These are phyloP conservation scores for Podospora fimiseda DNA, from an alignment of 495 filamentous ascomycete genomes.

Conservation along the genomic window DNA sequence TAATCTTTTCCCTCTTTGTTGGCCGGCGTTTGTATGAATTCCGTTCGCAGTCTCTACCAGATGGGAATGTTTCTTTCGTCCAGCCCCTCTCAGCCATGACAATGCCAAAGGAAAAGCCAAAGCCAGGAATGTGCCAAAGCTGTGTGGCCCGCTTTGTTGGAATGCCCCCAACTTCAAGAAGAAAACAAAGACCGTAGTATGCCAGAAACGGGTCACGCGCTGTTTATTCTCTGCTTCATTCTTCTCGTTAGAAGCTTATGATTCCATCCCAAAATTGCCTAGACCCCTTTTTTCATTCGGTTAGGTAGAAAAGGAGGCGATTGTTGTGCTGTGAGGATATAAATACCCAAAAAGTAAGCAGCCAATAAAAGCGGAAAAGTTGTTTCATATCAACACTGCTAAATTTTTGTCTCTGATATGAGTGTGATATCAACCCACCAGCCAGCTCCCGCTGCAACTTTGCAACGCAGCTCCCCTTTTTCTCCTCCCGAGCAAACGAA, in stretches of 20 bases:
- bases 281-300: no score
- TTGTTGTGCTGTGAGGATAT: no score
- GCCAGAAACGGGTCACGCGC: conserved; percentile 28
- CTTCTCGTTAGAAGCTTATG: conserved; percentile 7
- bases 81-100: conserved; percentile 18
- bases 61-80: background rate
- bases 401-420: no score
- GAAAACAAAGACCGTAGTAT: conserved; percentile 38
- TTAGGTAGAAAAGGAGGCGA: no score
- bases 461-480: background rate
- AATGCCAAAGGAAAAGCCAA: conserved; percentile 25
- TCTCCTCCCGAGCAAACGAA: conserved; percentile 6
- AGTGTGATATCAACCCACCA: conserved; percentile 2
- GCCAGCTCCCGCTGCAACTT: conserved; percentile 9
- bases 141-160: background rate
- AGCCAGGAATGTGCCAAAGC: background rate
- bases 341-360: no score
- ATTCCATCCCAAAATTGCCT: background rate
- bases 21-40: conserved; percentile 34
- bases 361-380: no score
- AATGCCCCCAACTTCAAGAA: conserved; percentile 7
- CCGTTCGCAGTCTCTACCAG: conserved; percentile 26
- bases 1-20: conserved; percentile 21
- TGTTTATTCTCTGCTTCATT: conserved; percentile 8
- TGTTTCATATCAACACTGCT: no score